phyloP scores from a whole-genome alignment of 108 stramenopile species.

The Skeletonema menzelii region DNA sequence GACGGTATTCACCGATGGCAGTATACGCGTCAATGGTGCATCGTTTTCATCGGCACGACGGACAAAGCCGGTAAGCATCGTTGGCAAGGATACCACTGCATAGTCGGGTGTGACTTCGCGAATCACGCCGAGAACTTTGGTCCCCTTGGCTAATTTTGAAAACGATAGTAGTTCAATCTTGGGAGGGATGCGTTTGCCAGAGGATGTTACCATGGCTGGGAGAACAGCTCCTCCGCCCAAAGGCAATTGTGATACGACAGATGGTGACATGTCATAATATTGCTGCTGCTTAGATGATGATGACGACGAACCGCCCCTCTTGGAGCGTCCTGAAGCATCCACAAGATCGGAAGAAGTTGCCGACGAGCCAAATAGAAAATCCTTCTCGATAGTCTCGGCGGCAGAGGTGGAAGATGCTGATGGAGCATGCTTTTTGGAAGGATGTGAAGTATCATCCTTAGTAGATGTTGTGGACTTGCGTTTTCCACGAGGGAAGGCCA shows the following conservation, averaged over 20 bases:
- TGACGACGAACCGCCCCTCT: neutral
- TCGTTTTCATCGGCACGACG: constrained; percentile 32
- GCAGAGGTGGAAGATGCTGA: neutral
- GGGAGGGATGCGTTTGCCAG: constrained; percentile 28
- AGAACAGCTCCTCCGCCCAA: constrained; percentile 81
- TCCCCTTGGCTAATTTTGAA: constrained; percentile 61
- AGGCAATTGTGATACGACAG: constrained; percentile 39
- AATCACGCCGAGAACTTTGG: constrained; percentile 66
- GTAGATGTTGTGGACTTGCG: constrained; percentile 27
- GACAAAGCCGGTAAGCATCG: constrained; percentile 79
- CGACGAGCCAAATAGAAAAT: constrained; percentile 34
- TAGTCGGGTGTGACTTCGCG: constrained; percentile 71
- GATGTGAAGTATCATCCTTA: constrained; percentile 1
- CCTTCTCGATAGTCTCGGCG: constrained; percentile 4
- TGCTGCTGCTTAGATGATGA: constrained; percentile 5
- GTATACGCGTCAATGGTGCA: constrained; percentile 44
- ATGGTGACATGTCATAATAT: neutral
- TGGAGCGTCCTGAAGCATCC: neutral
- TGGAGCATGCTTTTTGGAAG: constrained; percentile 9
- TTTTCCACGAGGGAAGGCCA: constrained; percentile 47
- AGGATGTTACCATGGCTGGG: constrained; percentile 26
- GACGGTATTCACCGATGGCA: constrained; percentile 53
- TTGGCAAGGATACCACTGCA: constrained; percentile 70
- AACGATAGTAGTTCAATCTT: constrained; percentile 77
- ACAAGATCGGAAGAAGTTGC: neutral